Conservation (phyloP, 2,329 filamentous ascomycete species). For the Cladosporium sp. region DNA sequence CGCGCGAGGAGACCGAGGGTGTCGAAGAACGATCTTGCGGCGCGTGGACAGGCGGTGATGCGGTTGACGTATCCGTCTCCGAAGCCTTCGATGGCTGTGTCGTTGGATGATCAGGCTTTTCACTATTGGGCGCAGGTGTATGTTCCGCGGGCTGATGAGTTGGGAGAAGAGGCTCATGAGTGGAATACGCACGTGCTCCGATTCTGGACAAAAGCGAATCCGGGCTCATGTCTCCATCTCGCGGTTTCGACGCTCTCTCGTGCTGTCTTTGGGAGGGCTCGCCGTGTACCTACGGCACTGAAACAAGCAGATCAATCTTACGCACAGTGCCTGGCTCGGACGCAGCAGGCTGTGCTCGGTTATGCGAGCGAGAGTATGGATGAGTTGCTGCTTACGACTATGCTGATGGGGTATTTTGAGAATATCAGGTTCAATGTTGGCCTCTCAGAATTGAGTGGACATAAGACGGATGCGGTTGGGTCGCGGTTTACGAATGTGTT, state of each 20-base stretch:
- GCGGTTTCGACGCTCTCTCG: conserved; percentile 22
- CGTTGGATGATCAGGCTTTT: conserved; percentile 22
- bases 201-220: conserved; percentile 11
- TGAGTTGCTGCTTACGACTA: conserved; percentile 21
- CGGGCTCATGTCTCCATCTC: conserved; percentile 20
- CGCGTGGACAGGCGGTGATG: background rate
- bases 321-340: conserved; percentile 13
- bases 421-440: conserved; percentile 11
- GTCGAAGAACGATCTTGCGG: background rate
- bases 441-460: background rate
- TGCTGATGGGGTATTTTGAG: conserved; percentile 23
- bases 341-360: conserved; percentile 17
- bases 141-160: conserved; percentile 16
- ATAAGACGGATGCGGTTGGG: background rate
- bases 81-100: conserved; percentile 1
- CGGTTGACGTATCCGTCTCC: background rate
- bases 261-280: conserved; percentile 21
- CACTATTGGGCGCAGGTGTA: conserved; percentile 22
- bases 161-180: conserved; percentile 21
- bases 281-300: conserved; percentile 11
- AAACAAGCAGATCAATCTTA: conserved; percentile 15
- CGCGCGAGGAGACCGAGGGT: conserved; percentile 17
- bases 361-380: conserved; percentile 20
- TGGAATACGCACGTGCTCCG: conserved; percentile 19
- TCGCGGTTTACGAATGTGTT: conserved; percentile 14